Percentiles rank a stretch among this genome's conserved stretches.
phyloP scores from a whole-genome alignment of 352 stramenopile genomes.

The Salisapilia sapeloensis region DNA sequence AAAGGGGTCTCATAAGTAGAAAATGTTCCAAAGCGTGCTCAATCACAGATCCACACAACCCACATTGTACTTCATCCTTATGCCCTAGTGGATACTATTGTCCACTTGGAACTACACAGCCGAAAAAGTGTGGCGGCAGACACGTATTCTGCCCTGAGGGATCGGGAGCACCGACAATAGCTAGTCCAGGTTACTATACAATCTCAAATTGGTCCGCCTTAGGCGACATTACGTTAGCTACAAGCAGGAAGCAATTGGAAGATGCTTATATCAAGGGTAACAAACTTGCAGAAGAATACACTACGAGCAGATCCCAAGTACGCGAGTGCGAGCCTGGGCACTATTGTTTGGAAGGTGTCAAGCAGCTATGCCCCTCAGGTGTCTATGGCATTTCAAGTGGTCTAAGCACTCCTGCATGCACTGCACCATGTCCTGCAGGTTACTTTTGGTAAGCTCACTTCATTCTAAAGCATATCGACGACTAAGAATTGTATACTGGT shows the following conservation, averaged over 20 bases:
- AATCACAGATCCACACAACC: constrained; percentile 1
- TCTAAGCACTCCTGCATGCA: constrained; percentile 24
- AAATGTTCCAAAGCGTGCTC: constrained; percentile 27
- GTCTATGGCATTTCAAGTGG: constrained; percentile 19
- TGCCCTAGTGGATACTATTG: constrained; percentile 47
- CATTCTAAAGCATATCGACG: background rate
- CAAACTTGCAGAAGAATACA: constrained; percentile 9
- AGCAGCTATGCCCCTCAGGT: constrained; percentile 23
- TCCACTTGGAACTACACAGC: constrained; percentile 12
- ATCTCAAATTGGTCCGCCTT: constrained; percentile 13
- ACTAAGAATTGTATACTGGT: background rate
- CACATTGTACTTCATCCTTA: constrained; percentile 19
- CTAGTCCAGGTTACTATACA: constrained; percentile 33
- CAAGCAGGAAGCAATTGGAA: constrained; percentile 5
- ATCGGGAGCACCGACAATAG: constrained; percentile 16
- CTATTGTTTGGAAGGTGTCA: constrained; percentile 36
- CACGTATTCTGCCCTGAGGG: constrained; percentile 28
- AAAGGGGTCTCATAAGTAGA: constrained; percentile 16
- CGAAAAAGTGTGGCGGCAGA: constrained; percentile 14
- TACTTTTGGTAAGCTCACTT: constrained; percentile 31
- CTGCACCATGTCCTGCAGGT: constrained; percentile 29
- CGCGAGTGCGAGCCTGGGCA: constrained; percentile 27
- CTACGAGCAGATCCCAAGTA: constrained; percentile 23
- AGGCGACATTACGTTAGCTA: too few relatives aligned
- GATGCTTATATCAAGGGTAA: constrained; percentile 25